Conservation (phyloP, 306 rosid genomes). For the Ammopiptanthus mongolicus region DNA sequence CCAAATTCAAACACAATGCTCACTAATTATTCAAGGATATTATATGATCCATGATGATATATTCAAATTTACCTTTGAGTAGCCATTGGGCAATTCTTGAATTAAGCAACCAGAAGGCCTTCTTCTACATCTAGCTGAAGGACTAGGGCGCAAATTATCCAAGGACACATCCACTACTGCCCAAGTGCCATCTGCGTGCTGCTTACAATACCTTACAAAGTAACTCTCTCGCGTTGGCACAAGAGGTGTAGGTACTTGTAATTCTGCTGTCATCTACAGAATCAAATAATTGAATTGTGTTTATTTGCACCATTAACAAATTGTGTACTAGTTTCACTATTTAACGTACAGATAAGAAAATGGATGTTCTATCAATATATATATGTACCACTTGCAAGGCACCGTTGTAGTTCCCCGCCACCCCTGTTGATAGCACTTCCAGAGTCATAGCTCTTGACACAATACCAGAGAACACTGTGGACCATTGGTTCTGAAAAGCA, state of each 20-base stretch:
- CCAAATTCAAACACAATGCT: neutral
- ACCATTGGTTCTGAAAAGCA: slow-evolving; percentile 66
- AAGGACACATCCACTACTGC: slow-evolving; percentile 92
- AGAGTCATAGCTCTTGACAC: slow-evolving; percentile 94
- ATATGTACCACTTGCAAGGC: slow-evolving; percentile 89
- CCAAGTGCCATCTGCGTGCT: slow-evolving; percentile 85
- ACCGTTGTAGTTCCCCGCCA: slow-evolving; percentile 94
- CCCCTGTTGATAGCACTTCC: slow-evolving; percentile 91
- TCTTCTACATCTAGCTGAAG: slow-evolving; percentile 62
- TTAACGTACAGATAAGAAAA: neutral
- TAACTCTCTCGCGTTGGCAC: slow-evolving; percentile 94
- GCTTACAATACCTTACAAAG: slow-evolving; percentile 92
- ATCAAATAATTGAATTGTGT: neutral
- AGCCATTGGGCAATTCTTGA: slow-evolving; percentile 98
- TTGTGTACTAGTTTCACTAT: neutral
- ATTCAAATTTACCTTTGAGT: slow-evolving; percentile 73
- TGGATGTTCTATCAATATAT: neutral
- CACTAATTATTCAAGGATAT: neutral
- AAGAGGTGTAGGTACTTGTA: slow-evolving; percentile 94
- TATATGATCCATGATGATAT: neutral
- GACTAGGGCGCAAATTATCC: slow-evolving; percentile 75
- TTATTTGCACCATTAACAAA: neutral
- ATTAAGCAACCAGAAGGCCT: slow-evolving; percentile 94
- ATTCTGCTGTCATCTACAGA: slow-evolving; percentile 83
- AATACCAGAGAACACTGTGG: slow-evolving; percentile 78